phyloP scores from a whole-genome alignment of 1,139 yeast species.

The Protomyces arabidopsidicola region DNA sequence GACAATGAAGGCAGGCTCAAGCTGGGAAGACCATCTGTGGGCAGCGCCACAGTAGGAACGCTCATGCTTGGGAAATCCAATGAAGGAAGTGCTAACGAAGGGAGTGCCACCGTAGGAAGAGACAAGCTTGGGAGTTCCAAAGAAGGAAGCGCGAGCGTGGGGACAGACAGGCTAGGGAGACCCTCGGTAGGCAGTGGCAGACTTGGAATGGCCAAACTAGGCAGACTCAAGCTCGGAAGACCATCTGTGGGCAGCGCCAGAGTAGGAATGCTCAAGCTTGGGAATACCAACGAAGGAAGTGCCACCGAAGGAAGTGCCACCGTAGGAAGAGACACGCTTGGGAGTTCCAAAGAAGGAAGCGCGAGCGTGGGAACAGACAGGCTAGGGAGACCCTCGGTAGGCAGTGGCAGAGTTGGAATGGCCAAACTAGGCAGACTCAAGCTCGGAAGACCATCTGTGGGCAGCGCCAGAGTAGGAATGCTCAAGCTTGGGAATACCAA shows the following conservation, averaged over 20 bases:
- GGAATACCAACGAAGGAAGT: not conserved
- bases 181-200: not conserved
- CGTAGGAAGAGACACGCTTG: not conserved
- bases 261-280: not conserved
- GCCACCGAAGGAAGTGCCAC: not conserved
- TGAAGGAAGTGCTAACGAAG: not conserved
- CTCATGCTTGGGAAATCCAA: not conserved
- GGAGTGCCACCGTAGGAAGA: not conserved
- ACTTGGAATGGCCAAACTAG: not conserved
- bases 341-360: not conserved
- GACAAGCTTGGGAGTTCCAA: not conserved
- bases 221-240: not conserved
- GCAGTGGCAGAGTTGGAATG: not conserved
- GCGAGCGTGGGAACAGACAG: not conserved
- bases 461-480: constrained; percentile 4
- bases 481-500: not conserved
- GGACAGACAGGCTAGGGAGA: not conserved
- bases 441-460: not conserved
- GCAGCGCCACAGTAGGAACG: not conserved
- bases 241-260: constrained; percentile 6
- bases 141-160: not conserved
- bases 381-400: not conserved
- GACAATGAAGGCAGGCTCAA: not conserved
- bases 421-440: not conserved
- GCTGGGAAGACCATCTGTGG: not conserved